Evolutionary conservation across 352 stramenopile species (phyloP), one percentile per base, ranked within the genome.

Genomic region (Phytophthora quininea): DNA sequence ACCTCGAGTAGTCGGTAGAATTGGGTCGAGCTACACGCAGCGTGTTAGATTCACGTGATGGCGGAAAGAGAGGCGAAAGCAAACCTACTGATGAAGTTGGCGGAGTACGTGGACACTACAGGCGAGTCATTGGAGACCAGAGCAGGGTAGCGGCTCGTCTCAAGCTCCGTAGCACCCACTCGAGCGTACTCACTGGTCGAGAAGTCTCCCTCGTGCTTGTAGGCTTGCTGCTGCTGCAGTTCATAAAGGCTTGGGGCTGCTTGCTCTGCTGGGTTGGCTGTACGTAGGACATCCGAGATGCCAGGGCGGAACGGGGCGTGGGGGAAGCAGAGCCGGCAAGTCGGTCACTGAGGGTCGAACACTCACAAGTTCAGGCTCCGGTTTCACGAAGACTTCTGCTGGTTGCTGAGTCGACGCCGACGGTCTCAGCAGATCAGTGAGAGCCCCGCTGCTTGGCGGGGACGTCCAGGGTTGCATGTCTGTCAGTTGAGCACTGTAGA

Each of bases 21-120:
- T 64, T 63, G 24, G 58, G 52, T 40, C 37, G 52, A 50, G 51
- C 64, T 72, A 31, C 12, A 49, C 19, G 11, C 19, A 49, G 4
- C 10, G 35, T 35, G 45, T 58, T 58, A 58, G 31, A 49, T 24
- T 24, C 19, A 24, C 19, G 19, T 24, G 19, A 24, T 24, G 19
- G 19, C 27, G 27, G 9, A 10, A 29, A 19, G 5, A 50, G 3
- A 35, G 6, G 9, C 10, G 35, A 11, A 11, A 40, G 19, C 45
- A 14, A 47, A 59, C 58, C 7, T 72, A 72, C 64, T 32, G 30
- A 72, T 72, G 56, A 60, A 72, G 2, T 31, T 42, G 33, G 64
- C 64, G 2, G 58, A 67, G 45, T 62, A 71, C 30, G 57, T 67
- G 29, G 47, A 32, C 8, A 35, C 27, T 0, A 50, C 27, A 4